These are phyloP conservation scores for Juglanconis oblonga DNA, from an alignment of 2,329 filamentous ascomycete species.

Conservation along the genomic window DNA sequence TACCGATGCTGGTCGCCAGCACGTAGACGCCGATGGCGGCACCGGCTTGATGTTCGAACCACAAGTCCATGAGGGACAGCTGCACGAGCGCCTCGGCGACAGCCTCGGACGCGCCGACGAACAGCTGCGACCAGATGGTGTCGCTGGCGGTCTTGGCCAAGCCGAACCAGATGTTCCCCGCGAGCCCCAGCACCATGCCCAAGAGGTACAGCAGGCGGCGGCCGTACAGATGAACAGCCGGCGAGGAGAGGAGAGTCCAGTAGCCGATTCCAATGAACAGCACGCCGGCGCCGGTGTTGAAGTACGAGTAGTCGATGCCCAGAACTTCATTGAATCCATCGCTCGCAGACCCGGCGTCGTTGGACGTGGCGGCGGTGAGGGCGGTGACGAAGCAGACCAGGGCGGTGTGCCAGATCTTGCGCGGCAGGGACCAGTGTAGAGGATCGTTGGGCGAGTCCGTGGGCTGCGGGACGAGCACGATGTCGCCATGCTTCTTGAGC, in stretches of 20 bases:
- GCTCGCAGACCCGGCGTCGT: constrained; percentile 51
- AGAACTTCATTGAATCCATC: constrained; percentile 48
- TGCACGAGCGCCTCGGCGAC: constrained; percentile 56
- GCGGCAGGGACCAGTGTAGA: constrained; percentile 45
- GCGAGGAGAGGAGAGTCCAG: constrained; percentile 51
- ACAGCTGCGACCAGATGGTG: constrained; percentile 54
- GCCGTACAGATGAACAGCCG: constrained; percentile 52
- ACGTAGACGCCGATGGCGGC: constrained; percentile 53
- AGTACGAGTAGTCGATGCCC: constrained; percentile 42
- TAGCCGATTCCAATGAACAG: constrained; percentile 55
- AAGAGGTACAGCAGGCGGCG: constrained; percentile 53
- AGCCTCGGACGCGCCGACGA: constrained; percentile 55
- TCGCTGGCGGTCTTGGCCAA: constrained; percentile 39
- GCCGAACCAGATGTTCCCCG: constrained; percentile 54
- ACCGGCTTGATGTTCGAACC: constrained; percentile 56
- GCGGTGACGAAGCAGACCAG: constrained; percentile 53
- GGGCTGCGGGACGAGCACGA: constrained; percentile 53
- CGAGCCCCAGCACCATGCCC: constrained; percentile 35
- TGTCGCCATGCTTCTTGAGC: constrained; percentile 33
- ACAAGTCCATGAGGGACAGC: constrained; percentile 54
- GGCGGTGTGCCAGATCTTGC: constrained; percentile 49
- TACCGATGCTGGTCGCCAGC: constrained; percentile 53
- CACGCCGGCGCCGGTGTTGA: constrained; percentile 52
- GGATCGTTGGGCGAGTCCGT: constrained; percentile 50
- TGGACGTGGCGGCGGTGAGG: constrained; percentile 54